A percentile compares a stretch with the other conserved stretches of the same genome.
Evolutionary conservation across 1,139 yeast genomes (phyloP).

Genomic region (Candida glucosophila): DNA sequence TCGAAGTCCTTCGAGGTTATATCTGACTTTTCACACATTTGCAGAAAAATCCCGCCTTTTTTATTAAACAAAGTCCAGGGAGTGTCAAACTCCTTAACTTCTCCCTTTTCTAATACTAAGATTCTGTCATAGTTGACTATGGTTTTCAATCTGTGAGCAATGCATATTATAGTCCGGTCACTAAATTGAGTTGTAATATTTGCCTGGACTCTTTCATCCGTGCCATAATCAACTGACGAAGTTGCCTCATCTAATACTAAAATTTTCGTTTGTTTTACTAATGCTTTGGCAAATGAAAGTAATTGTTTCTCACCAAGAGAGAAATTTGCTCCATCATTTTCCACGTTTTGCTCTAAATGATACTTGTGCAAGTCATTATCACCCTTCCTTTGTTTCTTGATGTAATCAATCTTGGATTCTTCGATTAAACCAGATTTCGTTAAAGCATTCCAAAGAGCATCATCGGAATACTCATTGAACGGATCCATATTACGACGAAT

Average conservation of each 20-base stretch:
- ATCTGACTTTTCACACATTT: constrained; percentile 50
- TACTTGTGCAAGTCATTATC: constrained; percentile 37
- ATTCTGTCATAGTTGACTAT: constrained; percentile 58
- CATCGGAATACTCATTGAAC: constrained; percentile 43
- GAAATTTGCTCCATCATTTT: constrained; percentile 67
- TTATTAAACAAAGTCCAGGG: constrained; percentile 35
- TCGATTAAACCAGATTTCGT: constrained; percentile 58
- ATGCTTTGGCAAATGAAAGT: constrained; percentile 67
- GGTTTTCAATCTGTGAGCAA: constrained; percentile 72
- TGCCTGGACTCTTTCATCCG: constrained; percentile 62
- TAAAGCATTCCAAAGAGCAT: constrained; percentile 43
- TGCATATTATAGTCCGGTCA: constrained; percentile 64
- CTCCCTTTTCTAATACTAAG: constrained; percentile 59
- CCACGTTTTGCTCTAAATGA: constrained; percentile 57
- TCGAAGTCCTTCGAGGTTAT: constrained; percentile 21
- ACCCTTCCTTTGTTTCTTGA: constrained; percentile 8
- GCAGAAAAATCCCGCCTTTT: constrained; percentile 21
- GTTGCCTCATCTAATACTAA: constrained; percentile 78
- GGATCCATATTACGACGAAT: constrained; percentile 64
- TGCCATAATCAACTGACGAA: constrained; percentile 72
- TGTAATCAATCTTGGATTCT: constrained; percentile 4
- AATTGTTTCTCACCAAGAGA: constrained; percentile 75
- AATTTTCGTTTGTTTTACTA: constrained; percentile 60
- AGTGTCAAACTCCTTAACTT: constrained; percentile 50
- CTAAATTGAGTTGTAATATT: constrained; percentile 56